Evolutionary conservation across 2,329 filamentous ascomycete species (phyloP).

Genomic region (Penicillium sclerotiorum): DNA sequence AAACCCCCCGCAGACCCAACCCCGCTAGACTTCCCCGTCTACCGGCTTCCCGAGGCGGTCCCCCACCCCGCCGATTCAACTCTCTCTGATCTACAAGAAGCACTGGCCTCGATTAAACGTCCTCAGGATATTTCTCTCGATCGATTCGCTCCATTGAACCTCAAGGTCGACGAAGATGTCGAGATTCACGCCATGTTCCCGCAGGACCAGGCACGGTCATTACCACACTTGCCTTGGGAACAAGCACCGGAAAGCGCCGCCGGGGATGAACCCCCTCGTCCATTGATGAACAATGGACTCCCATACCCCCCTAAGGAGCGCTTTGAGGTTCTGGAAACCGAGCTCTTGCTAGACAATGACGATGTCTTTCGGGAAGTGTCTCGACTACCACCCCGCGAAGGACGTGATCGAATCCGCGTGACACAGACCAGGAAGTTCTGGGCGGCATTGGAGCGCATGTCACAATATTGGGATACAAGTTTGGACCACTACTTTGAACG

Average conservation of each 20-base stretch:
- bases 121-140: slow-evolving; percentile 44
- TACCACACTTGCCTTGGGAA: slow-evolving; percentile 45
- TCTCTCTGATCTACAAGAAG: slow-evolving; percentile 43
- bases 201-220: slow-evolving; percentile 33
- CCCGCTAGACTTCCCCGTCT: slow-evolving; percentile 55
- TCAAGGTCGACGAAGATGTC: slow-evolving; percentile 42
- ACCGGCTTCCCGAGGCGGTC: slow-evolving; percentile 42
- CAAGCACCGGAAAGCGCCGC: slow-evolving; percentile 14
- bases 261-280: slow-evolving; percentile 31
- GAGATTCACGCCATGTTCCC: slow-evolving; percentile 40
- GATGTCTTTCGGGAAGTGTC: slow-evolving; percentile 60
- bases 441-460: slow-evolving; percentile 60
- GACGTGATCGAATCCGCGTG: slow-evolving; percentile 52
- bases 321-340: slow-evolving; percentile 52
- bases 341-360: slow-evolving; percentile 58
- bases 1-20: slow-evolving; percentile 53
- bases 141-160: slow-evolving; percentile 45
- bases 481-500: slow-evolving; percentile 58
- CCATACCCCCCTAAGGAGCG: slow-evolving; percentile 51
- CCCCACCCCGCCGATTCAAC: slow-evolving; percentile 38
- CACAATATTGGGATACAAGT: slow-evolving; percentile 65
- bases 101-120: slow-evolving; percentile 47
- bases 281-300: slow-evolving; percentile 52
- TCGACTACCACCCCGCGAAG: slow-evolving; percentile 49
- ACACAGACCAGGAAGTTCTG: slow-evolving; percentile 64